Conservation (phyloP, 2,329 filamentous ascomycete genomes). For the Fusarium kyushuense region DNA sequence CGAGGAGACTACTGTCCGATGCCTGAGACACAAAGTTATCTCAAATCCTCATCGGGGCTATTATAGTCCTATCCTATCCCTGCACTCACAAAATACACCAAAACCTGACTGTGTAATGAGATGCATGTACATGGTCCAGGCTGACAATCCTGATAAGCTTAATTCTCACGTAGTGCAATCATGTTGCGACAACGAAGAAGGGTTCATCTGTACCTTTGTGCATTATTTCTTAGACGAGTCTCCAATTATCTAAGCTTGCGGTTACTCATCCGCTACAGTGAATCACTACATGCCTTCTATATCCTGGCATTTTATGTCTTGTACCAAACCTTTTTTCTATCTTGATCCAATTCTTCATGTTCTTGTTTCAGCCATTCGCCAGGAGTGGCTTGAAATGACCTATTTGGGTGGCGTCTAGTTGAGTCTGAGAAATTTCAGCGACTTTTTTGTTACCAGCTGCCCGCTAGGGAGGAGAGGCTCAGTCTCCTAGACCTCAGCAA, state of each 20-base stretch:
- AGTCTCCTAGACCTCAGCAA: constrained; percentile 34
- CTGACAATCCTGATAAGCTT: constrained; percentile 12
- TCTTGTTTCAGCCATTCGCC: background rate
- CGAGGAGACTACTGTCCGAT: background rate
- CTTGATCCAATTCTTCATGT: background rate
- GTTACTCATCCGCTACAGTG: background rate
- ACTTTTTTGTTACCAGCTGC: constrained; percentile 10
- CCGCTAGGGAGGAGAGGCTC: constrained; percentile 10
- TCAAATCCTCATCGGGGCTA: background rate
- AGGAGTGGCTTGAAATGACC: constrained; percentile 8
- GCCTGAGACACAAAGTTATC: background rate
- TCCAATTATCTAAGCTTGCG: constrained; percentile 7
- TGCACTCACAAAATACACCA: constrained; percentile 31
- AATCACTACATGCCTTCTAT: constrained; percentile 8
- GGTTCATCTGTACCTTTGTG: background rate
- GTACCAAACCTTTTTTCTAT: constrained; percentile 17
- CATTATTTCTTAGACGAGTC: constrained; percentile 8
- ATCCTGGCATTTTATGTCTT: constrained; percentile 1
- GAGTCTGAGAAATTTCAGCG: background rate
- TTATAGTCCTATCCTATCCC: constrained; percentile 31
- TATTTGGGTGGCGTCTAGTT: constrained; percentile 3
- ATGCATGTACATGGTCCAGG: background rate
- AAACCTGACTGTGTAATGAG: constrained; percentile 17
- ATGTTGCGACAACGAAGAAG: constrained; percentile 4
- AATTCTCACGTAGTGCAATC: background rate